A percentile compares a stretch with the other conserved stretches of the same genome.
Evolutionary conservation across 1,139 yeast genomes (phyloP).

Genomic region (Magnusiomyces ingens): DNA sequence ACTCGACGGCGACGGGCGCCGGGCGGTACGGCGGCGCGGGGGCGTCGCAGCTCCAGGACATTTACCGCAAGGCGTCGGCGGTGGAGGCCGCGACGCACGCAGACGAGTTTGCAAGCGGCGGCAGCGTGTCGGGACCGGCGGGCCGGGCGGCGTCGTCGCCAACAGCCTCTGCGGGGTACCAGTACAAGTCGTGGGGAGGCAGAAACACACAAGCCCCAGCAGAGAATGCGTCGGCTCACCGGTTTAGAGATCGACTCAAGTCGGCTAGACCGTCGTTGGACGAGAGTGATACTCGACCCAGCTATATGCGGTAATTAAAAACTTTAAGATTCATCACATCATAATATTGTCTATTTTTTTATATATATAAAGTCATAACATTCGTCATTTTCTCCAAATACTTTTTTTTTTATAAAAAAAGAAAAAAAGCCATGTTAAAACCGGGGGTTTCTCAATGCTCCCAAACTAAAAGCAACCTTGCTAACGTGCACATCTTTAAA

Average conservation of each 20-base stretch:
- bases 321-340: too few relatives aligned
- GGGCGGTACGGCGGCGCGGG: neutral
- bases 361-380: too few relatives aligned
- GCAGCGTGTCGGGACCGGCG: neutral
- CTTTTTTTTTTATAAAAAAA: too few relatives aligned
- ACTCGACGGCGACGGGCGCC: neutral
- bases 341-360: too few relatives aligned
- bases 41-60: neutral
- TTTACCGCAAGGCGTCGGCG: conserved; percentile 1
- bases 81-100: neutral
- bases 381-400: too few relatives aligned
- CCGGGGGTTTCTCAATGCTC: too few relatives aligned
- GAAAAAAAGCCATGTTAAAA: too few relatives aligned
- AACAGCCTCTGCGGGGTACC: neutral
- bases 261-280: neutral
- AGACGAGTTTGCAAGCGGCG: neutral
- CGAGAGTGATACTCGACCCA: too few relatives aligned
- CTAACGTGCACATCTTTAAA: too few relatives aligned
- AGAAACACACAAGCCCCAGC: neutral
- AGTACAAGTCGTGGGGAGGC: neutral
- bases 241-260: conserved; percentile 1
- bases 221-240: neutral
- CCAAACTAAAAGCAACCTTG: too few relatives aligned
- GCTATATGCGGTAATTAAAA: too few relatives aligned
- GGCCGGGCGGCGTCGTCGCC: neutral